Evolutionary conservation across 768 basidiomycete species (phyloP).

Genomic region (Mycena crocata): DNA sequence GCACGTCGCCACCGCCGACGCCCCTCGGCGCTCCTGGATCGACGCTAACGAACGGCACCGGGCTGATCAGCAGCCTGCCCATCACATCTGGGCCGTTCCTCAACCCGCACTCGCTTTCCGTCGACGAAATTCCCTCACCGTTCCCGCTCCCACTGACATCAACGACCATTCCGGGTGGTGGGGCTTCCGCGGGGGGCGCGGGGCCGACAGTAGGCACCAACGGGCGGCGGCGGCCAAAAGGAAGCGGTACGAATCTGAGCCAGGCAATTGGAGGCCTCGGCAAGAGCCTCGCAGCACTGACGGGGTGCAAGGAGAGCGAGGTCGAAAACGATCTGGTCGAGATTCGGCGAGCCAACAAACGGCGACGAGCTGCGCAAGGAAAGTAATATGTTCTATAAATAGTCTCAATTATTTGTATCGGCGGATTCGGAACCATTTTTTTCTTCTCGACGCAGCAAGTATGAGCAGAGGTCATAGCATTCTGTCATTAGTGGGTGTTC

Average conservation of each 20-base stretch:
- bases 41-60: slow-evolving; percentile 50
- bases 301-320: slow-evolving; percentile 72
- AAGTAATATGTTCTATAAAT: slow-evolving; percentile 16
- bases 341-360: slow-evolving; percentile 81
- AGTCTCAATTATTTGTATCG: slow-evolving; percentile 16
- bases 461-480: not conserved
- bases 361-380: slow-evolving; percentile 54
- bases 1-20: slow-evolving; percentile 83
- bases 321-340: slow-evolving; percentile 82
- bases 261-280: slow-evolving; percentile 76
- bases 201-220: slow-evolving; percentile 50
- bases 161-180: slow-evolving; percentile 53
- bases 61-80: slow-evolving; percentile 58
- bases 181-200: slow-evolving; percentile 43
- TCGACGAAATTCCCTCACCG: slow-evolving; percentile 88
- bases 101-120: slow-evolving; percentile 87
- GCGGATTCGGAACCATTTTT: not conserved
- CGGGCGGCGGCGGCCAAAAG: slow-evolving; percentile 64
- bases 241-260: slow-evolving; percentile 63
- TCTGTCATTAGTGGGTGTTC: slow-evolving; percentile 11
- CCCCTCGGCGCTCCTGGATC: slow-evolving; percentile 59
- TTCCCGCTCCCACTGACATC: slow-evolving; percentile 82
- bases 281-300: slow-evolving; percentile 73
- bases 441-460: not conserved
- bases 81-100: slow-evolving; percentile 77